phyloP scores from a whole-genome alignment of 1,284 basidiomycete species.

The Sanghuangporus baumii region DNA sequence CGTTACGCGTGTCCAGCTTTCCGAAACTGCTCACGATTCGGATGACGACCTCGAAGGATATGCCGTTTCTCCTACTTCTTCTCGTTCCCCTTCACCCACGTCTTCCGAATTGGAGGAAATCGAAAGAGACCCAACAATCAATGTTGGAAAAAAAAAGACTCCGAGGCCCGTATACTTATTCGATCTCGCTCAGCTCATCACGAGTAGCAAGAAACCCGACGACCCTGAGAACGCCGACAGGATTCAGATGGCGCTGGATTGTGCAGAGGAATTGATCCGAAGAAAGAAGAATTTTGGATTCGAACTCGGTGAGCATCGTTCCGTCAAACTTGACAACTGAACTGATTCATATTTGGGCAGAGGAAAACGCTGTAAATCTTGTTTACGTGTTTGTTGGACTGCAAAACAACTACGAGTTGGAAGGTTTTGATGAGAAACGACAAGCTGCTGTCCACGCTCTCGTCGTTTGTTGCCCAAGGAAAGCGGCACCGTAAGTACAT shows the following conservation, averaged over 20 bases:
- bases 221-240: constrained; percentile 70
- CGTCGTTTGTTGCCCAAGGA: constrained; percentile 70
- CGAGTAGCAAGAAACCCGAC: constrained; percentile 40
- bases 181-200: constrained; percentile 70
- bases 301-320: constrained; percentile 61
- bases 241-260: constrained; percentile 71
- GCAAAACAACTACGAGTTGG: constrained; percentile 80
- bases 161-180: constrained; percentile 76
- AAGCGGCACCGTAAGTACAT: constrained; percentile 69
- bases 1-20: constrained; percentile 20
- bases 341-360: constrained; percentile 32
- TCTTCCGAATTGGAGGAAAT: constrained; percentile 76
- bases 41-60: constrained; percentile 85
- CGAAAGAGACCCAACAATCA: constrained; percentile 78
- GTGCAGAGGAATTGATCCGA: constrained; percentile 77
- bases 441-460: constrained; percentile 77
- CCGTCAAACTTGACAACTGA: not conserved
- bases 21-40: constrained; percentile 49
- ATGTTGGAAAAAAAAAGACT: constrained; percentile 59
- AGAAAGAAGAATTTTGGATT: constrained; percentile 78
- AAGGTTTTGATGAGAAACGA: constrained; percentile 72
- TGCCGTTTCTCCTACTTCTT: constrained; percentile 51
- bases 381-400: constrained; percentile 69
- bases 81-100: constrained; percentile 75
- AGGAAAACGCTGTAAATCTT: constrained; percentile 86